phyloP scores from a whole-genome alignment of 2,329 filamentous ascomycete genomes.

The Magnaporthiopsis rhizophila region DNA sequence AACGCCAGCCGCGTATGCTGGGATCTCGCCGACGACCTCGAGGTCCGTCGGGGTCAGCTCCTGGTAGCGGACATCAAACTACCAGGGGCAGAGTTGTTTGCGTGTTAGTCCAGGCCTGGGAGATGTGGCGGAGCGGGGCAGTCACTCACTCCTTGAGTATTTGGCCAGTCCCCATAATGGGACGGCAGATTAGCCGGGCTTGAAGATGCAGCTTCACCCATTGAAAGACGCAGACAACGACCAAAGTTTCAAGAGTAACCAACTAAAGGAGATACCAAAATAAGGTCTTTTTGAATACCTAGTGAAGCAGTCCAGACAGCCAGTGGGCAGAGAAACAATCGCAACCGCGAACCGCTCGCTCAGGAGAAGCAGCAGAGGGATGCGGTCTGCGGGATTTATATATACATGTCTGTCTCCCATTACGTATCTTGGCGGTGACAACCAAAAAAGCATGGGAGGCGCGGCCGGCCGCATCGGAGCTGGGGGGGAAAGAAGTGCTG shows the following conservation, averaged over 20 bases:
- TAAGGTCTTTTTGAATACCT: too few relatives aligned
- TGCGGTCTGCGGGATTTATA: background rate
- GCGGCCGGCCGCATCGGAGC: too few relatives aligned
- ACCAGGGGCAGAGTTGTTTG: background rate
- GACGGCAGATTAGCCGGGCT: background rate
- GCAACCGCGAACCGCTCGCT: too few relatives aligned
- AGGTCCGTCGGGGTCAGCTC: constrained; percentile 9
- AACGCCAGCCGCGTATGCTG: constrained; percentile 8
- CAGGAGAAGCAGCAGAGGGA: background rate
- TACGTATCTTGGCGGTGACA: background rate
- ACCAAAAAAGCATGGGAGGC: background rate
- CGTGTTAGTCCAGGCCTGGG: background rate
- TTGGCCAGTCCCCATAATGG: constrained; percentile 10
- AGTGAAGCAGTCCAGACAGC: background rate
- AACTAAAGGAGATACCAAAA: too few relatives aligned
- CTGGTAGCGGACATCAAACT: constrained; percentile 10
- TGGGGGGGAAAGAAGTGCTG: background rate
- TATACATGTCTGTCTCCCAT: background rate
- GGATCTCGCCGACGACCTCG: constrained; percentile 7
- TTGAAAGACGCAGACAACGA: background rate
- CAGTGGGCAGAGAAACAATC: background rate
- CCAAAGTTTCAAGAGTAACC: background rate
- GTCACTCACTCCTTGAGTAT: constrained; percentile 9
- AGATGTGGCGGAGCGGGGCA: too few relatives aligned
- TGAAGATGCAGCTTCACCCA: background rate